These are phyloP conservation scores for Wickerhamomyces chambardii DNA, from an alignment of 805 yeast species.

Conservation along the genomic window DNA sequence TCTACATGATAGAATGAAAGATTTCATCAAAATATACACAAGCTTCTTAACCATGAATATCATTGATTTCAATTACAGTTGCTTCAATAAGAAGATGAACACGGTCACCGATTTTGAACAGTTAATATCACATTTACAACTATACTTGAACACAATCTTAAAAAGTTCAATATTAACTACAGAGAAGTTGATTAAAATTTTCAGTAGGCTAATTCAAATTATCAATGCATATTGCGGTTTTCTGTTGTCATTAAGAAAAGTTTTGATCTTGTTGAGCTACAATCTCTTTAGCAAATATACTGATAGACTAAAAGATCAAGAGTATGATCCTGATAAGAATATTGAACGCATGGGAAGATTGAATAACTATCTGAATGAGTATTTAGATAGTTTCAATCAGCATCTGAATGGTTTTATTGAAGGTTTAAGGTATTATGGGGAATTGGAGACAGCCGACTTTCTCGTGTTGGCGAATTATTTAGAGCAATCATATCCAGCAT, in stretches of 20 bases:
- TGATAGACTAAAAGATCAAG: constrained; percentile 28
- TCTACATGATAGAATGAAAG: constrained; percentile 40
- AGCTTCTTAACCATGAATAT: constrained; percentile 51
- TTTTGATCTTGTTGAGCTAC: constrained; percentile 38
- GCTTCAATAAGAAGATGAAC: constrained; percentile 22
- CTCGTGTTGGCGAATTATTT: constrained; percentile 33
- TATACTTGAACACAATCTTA: constrained; percentile 52
- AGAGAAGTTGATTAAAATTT: constrained; percentile 36
- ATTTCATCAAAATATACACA: constrained; percentile 44
- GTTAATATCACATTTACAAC: constrained; percentile 37
- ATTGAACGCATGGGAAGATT: constrained; percentile 30
- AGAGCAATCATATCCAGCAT: constrained; percentile 19
- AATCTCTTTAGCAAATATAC: constrained; percentile 29
- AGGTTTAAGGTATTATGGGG: constrained; percentile 38
- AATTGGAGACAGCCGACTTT: constrained; percentile 37
- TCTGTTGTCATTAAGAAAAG: constrained; percentile 42
- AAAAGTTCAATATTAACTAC: constrained; percentile 62
- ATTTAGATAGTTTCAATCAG: constrained; percentile 34
- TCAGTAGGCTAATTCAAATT: constrained; percentile 36
- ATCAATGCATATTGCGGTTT: constrained; percentile 40
- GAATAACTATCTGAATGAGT: constrained; percentile 29
- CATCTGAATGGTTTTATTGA: constrained; percentile 35
- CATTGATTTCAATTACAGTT: constrained; percentile 43
- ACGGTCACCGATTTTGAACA: constrained; percentile 29
- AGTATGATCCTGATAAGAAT: constrained; percentile 30